Evolutionary conservation across 352 stramenopile species (phyloP), one percentile per base, ranked within the genome.

Genomic region (Globisporangium viniferum): DNA sequence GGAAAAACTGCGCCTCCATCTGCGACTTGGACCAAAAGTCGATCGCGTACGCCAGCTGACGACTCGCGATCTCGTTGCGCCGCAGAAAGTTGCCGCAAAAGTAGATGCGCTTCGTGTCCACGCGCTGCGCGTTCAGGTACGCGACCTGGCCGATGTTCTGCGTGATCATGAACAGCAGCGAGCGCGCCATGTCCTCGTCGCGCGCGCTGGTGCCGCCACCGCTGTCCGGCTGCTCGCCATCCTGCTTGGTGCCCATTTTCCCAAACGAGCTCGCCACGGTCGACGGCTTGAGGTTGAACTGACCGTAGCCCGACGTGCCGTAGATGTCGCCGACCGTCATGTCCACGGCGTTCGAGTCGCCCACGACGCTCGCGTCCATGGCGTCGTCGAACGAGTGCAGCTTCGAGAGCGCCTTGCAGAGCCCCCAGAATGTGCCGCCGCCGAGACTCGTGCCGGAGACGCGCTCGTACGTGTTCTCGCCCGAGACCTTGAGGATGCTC

Each of bases 291-390:
- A 98, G 80, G 55, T 96, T 80, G 63, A 97, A 97, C 69, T 93
- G 89, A 27, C 85, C 87, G 72, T 98, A 98, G 31, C 92, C 91
- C 27, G 75, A 71, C 9, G 54, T 67, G 15, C 98, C 98, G 76
- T 99, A 99, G 68, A 99, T 99, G 76, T 99, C 98, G 53, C 95
- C 94, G 12, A 99, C 97, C 54, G 98, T 97, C 91, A 99, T 97
- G 78, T 99, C 94, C 33, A 98, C 89, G 46, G 75, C 78, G 56
- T 80, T 86, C 53, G 83, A 91, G 66, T 93, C 76, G 49, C 86
- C 86, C 36, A 77, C 71, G 59, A 89, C 73, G 41, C 74, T 87
- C n/a, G 82, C 83, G 68, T 89, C 80, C 82, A 93, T 90, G 61
- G 86, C 83, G 49, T 91, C 86, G 70, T 93, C 86, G 55, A 92